Conservation (phyloP, 129 eudicot genomes). For the Lactuca saligna region DNA sequence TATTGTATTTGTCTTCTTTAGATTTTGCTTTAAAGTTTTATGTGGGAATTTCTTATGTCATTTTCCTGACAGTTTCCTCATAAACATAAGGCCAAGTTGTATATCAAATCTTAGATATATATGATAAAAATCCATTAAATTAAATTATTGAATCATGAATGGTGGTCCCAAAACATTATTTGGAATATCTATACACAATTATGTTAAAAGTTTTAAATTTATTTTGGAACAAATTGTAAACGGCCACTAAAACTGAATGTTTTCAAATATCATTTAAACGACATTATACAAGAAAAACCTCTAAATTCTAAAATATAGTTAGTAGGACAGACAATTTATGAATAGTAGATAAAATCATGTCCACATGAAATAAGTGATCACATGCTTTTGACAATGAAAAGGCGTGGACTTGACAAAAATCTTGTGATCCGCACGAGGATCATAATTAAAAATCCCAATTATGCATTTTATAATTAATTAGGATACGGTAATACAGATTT, state of each 20-base stretch:
- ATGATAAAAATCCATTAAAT: neutral
- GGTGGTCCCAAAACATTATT: slow-evolving; percentile 22
- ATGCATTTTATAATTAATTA: neutral
- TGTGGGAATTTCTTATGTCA: slow-evolving; percentile 14
- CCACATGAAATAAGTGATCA: slow-evolving; percentile 31
- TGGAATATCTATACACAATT: neutral
- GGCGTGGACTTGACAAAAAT: slow-evolving; percentile 21
- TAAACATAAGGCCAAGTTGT: slow-evolving; percentile 25
- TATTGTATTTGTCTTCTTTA: neutral
- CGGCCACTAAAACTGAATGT: no score
- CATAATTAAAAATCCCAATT: slow-evolving; percentile 12
- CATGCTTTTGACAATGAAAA: slow-evolving; percentile 26
- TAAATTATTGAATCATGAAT: neutral
- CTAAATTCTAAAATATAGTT: no score
- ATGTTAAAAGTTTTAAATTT: no score
- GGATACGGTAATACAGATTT: no score
- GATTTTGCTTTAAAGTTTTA: neutral
- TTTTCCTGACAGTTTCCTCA: slow-evolving; percentile 23
- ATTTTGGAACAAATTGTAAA: no score
- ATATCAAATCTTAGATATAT: slow-evolving; percentile 12
- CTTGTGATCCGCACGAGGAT: slow-evolving; percentile 32
- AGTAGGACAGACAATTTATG: neutral
- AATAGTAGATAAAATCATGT: neutral
- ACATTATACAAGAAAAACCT: no score
- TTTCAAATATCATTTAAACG: no score